phyloP scores from a whole-genome alignment of 768 basidiomycete genomes.

The Tremella fuciformis region DNA sequence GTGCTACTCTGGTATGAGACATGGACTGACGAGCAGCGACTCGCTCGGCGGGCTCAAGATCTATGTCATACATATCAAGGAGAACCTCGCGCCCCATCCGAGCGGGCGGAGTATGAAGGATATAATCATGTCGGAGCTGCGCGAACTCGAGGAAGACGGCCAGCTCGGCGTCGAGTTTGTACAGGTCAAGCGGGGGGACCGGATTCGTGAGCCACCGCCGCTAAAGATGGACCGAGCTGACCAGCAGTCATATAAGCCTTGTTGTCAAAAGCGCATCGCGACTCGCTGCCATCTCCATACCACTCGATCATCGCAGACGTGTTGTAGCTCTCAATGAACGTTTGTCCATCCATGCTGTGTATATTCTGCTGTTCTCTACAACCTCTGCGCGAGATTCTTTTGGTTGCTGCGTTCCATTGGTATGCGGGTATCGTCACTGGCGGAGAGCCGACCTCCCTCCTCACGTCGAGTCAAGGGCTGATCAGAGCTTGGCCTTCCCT shows the following conservation, averaged over 20 bases:
- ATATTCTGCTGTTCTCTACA: too few relatives aligned
- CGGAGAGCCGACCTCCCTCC: too few relatives aligned
- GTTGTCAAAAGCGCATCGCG: too few relatives aligned
- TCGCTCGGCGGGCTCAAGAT: slow-evolving; percentile 53
- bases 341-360: too few relatives aligned
- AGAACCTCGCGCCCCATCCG: slow-evolving; percentile 57
- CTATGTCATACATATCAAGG: slow-evolving; percentile 87
- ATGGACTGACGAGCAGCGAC: neutral
- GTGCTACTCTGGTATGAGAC: too few relatives aligned
- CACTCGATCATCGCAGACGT: too few relatives aligned
- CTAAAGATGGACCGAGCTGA: too few relatives aligned
- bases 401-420: too few relatives aligned
- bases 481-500: slow-evolving; percentile 5
- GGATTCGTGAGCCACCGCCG: slow-evolving; percentile 61
- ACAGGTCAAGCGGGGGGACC: slow-evolving; percentile 74
- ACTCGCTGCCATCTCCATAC: too few relatives aligned
- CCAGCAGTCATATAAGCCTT: slow-evolving; percentile 8
- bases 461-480: neutral
- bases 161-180: slow-evolving; percentile 70
- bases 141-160: slow-evolving; percentile 60
- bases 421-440: too few relatives aligned
- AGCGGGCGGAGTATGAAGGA: slow-evolving; percentile 59
- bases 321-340: too few relatives aligned
- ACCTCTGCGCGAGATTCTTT: too few relatives aligned
- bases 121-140: slow-evolving; percentile 72